A percentile compares a stretch with the other conserved stretches of the same genome.
Evolutionary conservation across 2,329 filamentous ascomycete species (phyloP).

Genomic region (Claviceps citrina): DNA sequence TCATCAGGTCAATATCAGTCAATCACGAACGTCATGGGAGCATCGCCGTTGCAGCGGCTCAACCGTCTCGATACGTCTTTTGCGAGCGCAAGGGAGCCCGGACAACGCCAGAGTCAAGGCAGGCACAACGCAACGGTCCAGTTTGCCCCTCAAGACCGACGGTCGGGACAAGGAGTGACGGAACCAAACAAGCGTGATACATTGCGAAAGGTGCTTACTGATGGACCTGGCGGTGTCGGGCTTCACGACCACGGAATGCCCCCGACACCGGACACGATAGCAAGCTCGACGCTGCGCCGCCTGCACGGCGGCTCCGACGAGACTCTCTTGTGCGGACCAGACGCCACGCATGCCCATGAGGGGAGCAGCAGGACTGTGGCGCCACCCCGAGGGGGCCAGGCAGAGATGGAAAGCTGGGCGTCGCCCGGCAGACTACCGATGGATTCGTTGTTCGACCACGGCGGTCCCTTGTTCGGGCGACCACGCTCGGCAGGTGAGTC

Average conservation of each 20-base stretch:
- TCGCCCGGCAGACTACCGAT: constrained; percentile 1
- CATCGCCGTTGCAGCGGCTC: constrained; percentile 31
- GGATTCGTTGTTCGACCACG: constrained; percentile 9
- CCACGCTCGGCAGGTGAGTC: constrained; percentile 34
- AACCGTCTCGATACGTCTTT: constrained; percentile 26
- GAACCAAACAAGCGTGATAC: constrained; percentile 34
- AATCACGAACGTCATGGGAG: constrained; percentile 21
- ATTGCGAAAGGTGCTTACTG: constrained; percentile 33
- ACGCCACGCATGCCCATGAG: constrained; percentile 6
- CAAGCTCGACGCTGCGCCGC: constrained; percentile 36
- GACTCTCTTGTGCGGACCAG: constrained; percentile 22
- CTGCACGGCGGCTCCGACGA: constrained; percentile 37
- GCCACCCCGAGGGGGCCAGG: not conserved
- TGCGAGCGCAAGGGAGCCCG: constrained; percentile 14
- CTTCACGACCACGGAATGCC: constrained; percentile 31
- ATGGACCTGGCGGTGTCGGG: constrained; percentile 25
- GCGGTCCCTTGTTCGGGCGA: constrained; percentile 17
- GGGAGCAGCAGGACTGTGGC: constrained; percentile 2
- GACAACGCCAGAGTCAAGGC: constrained; percentile 14
- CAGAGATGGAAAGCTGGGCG: constrained; percentile 4
- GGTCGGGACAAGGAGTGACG: constrained; percentile 12
- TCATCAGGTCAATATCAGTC: constrained; percentile 26
- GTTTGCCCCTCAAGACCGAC: constrained; percentile 9
- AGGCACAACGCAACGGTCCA: constrained; percentile 11
- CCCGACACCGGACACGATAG: constrained; percentile 45